Evolutionary conservation across 2,329 filamentous ascomycete genomes (phyloP).

Genomic region (Beauveria sp.): DNA sequence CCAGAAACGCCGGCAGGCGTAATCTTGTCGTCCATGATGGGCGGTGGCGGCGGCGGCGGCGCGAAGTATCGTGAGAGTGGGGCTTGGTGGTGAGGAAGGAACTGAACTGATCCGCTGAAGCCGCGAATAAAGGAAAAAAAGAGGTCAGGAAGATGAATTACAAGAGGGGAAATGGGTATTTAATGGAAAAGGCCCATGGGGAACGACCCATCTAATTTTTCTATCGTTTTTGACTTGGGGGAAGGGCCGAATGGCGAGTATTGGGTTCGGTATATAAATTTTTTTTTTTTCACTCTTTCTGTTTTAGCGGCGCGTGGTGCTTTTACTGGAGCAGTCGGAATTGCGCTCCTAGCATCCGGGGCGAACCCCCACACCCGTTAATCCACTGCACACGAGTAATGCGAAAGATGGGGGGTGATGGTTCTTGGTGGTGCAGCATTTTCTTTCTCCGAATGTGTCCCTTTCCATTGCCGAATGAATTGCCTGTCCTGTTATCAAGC

Average conservation of each 20-base stretch:
- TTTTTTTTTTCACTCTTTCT: not conserved
- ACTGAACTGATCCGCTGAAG: not conserved
- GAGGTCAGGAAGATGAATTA: not conserved
- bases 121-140: not conserved
- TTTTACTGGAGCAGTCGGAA: not conserved
- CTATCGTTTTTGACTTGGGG: not conserved
- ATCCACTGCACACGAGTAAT: conserved; percentile 1
- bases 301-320: not conserved
- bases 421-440: not conserved
- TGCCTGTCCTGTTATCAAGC: not conserved
- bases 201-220: not conserved
- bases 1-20: not conserved
- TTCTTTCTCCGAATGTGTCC: not conserved
- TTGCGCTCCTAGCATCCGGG: not conserved
- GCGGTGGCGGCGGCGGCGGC: not conserved
- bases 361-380: not conserved
- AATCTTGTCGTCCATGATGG: conserved; percentile 11
- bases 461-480: not conserved
- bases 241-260: conserved; percentile 3
- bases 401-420: not conserved
- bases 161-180: not conserved
- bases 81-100: not conserved
- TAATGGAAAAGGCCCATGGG: not conserved
- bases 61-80: not conserved
- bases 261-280: not conserved